Conservation (phyloP, 192 early-diverging fungal genomes). For the Backusella tuberculispora region DNA sequence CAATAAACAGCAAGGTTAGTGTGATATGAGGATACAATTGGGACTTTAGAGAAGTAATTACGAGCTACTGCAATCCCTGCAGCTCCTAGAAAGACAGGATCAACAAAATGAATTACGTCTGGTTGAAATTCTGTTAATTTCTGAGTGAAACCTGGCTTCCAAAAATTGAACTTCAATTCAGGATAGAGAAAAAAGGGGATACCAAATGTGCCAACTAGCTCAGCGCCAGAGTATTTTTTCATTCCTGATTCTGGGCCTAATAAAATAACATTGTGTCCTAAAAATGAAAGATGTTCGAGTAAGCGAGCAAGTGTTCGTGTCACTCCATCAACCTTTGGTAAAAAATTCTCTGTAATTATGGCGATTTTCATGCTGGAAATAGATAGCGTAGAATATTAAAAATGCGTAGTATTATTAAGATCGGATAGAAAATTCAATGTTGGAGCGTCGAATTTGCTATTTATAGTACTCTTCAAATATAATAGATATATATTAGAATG, state of each 20-base stretch:
- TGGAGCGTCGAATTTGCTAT: neutral
- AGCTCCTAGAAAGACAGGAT: slow-evolving; percentile 39
- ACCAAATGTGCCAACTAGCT: slow-evolving; percentile 38
- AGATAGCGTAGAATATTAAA: neutral
- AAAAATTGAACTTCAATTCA: slow-evolving; percentile 40
- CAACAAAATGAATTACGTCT: slow-evolving; percentile 40
- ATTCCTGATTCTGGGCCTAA: slow-evolving; percentile 41
- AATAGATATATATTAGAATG: slow-evolving; percentile 1
- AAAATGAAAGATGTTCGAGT: slow-evolving; percentile 34
- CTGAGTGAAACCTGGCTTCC: slow-evolving; percentile 34
- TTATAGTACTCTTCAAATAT: neutral
- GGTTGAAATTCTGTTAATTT: slow-evolving; percentile 34
- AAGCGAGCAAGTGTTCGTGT: slow-evolving; percentile 36
- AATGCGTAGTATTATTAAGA: neutral
- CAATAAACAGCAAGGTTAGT: slow-evolving; percentile 41
- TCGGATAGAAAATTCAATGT: neutral
- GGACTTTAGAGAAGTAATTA: slow-evolving; percentile 19
- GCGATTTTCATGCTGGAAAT: slow-evolving; percentile 35
- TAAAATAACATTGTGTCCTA: slow-evolving; percentile 35
- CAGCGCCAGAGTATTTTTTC: slow-evolving; percentile 31
- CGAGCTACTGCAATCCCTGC: slow-evolving; percentile 6
- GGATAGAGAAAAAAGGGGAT: slow-evolving; percentile 39
- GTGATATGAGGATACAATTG: slow-evolving; percentile 41
- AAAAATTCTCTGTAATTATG: slow-evolving; percentile 42
- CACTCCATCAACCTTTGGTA: slow-evolving; percentile 44